Base-by-base conservation (phyloP, 2,329 filamentous ascomycete genomes). In the Sclerotinia subarctica region DNA sequence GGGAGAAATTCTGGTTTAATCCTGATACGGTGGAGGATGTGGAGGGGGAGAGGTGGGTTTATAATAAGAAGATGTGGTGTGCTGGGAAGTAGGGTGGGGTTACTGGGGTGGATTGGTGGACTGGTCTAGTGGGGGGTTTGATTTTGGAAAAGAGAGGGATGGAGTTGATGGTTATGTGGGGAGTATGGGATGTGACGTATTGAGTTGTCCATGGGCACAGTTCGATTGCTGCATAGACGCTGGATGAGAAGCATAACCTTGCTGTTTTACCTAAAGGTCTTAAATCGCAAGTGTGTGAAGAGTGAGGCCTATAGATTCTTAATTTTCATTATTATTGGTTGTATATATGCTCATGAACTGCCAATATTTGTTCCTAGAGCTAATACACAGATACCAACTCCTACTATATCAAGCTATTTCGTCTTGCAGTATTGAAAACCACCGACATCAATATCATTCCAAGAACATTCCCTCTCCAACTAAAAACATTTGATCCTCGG, bases 11-110 rank as follows among this genome's bases (percentile, higher is more conserved):
- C 5, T 63, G 59, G 54, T 70, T 72, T 15, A 65, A 63, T 19
- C 67, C 69, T 0, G 56, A 68, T 46, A 52, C 59, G 68, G 51
- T 29, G n/a, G 71, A 72, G 68, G 68, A 72, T 71, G 46, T 72
- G 19, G 49, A 42, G 47, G 64, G 46, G 2, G 67, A 71, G 52
- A 57, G 46, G 52, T 72, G 69, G 69, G 52, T 69, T 52, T 71
- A 71, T 64, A 26, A 26, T 24, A 57, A 67, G 63, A 65, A 56
- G 52, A 35, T 72, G 64, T 72, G 69, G 69, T 72, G 70, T 70
- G 17, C 26, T 32, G 53, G 19, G 21, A 47, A 51, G 32, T 62
- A 62, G n/a, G 2, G 21, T 11, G 42, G 26, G 26, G 24, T 3
- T n/a, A 17, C 1, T 44, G 8, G 38, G 11, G 38, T 13, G 38